Evolutionary conservation across 1,284 basidiomycete species (phyloP).

Genomic region (Fomitopsis pinicola): DNA sequence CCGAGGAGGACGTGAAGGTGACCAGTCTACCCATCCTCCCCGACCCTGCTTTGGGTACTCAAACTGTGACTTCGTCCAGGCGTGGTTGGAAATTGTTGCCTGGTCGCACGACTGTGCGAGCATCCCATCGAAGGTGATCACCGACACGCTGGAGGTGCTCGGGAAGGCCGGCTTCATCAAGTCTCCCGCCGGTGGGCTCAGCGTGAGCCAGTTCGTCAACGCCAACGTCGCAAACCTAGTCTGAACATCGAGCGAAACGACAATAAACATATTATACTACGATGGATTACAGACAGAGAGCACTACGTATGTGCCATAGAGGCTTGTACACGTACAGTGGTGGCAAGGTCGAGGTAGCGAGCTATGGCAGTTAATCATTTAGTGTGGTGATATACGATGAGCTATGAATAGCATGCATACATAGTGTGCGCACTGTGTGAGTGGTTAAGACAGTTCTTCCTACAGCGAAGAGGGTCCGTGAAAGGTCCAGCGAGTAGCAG

Average conservation of each 20-base stretch:
- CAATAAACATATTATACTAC: neutral
- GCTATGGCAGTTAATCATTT: neutral
- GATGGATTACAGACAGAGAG: neutral
- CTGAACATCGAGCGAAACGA: conserved; percentile 12
- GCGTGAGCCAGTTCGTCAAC: conserved; percentile 60
- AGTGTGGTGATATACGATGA: neutral
- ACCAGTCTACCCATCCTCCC: conserved; percentile 18
- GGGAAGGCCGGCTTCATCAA: conserved; percentile 75
- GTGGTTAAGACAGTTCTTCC: neutral
- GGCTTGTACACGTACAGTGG: neutral
- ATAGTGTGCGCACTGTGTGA: neutral
- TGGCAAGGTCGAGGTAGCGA: neutral
- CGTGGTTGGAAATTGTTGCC: conserved; percentile 78
- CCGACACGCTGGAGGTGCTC: conserved; percentile 69
- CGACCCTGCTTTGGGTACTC: neutral
- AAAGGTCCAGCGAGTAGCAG: neutral
- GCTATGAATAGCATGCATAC: neutral
- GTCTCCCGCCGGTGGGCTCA: conserved; percentile 53
- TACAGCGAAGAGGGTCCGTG: neutral
- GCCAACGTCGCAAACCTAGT: conserved; percentile 42
- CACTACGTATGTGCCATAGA: neutral
- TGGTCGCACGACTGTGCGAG: conserved; percentile 67
- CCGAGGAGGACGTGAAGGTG: conserved; percentile 72
- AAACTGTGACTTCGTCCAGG: conserved; percentile 32
- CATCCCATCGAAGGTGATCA: conserved; percentile 61